A percentile compares a stretch with the other conserved stretches of the same genome.
These are phyloP conservation scores for Blakeslea trispora DNA, from an alignment of 371 early-diverging fungal species.

Conservation along the genomic window DNA sequence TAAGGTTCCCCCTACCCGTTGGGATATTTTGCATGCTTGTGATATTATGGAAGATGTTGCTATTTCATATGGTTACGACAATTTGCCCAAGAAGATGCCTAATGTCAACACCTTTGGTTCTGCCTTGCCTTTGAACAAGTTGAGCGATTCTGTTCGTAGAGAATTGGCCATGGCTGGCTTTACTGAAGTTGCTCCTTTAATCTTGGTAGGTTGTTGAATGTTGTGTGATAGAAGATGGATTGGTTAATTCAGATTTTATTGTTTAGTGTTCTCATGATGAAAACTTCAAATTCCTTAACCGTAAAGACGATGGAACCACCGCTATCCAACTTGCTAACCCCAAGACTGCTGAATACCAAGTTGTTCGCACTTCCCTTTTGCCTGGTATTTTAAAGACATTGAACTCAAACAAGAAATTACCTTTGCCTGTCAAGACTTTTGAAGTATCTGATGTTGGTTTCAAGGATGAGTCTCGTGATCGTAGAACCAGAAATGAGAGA, in stretches of 20 bases:
- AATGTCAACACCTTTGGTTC: conserved; percentile 85
- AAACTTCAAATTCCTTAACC: conserved; percentile 88
- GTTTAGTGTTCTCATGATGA: conserved; percentile 93
- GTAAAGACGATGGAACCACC: conserved; percentile 71
- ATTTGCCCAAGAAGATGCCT: conserved; percentile 83
- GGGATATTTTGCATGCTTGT: conserved; percentile 97
- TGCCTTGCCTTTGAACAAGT: conserved; percentile 93
- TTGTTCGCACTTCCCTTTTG: conserved; percentile 92
- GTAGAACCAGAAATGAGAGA: conserved; percentile 91
- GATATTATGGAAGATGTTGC: conserved; percentile 99
- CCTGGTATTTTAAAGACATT: conserved; percentile 98
- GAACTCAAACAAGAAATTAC: conserved; percentile 86
- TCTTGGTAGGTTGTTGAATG: conserved; percentile 65
- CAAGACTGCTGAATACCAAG: conserved; percentile 94
- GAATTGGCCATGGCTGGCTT: conserved; percentile 95
- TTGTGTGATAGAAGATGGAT: background rate
- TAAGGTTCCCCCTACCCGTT: conserved; percentile 90
- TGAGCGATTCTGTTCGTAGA: conserved; percentile 86
- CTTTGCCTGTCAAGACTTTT: conserved; percentile 96
- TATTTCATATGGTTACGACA: conserved; percentile 99
- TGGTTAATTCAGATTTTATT: background rate
- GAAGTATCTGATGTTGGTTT: conserved; percentile 97
- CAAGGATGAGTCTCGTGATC: conserved; percentile 79
- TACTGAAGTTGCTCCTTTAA: conserved; percentile 96
- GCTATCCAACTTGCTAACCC: conserved; percentile 96